phyloP scores from a whole-genome alignment of 2,329 filamentous ascomycete species.

The Helotiales sp. region DNA sequence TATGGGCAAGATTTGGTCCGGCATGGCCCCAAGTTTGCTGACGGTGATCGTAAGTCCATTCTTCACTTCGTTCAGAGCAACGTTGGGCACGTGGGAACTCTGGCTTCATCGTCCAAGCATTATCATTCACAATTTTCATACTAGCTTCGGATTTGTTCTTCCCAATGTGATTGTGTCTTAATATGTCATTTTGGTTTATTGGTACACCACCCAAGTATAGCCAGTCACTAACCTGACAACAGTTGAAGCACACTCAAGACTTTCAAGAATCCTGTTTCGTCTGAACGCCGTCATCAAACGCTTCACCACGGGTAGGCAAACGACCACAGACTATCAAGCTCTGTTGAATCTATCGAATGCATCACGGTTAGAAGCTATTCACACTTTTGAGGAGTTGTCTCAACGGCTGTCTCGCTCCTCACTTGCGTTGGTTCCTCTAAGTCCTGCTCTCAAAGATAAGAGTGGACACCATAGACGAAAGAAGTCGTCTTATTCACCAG shows the following conservation, averaged over 20 bases:
- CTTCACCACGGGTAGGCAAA: conserved; percentile 36
- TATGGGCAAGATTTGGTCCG: conserved; percentile 45
- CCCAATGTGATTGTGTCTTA: background rate
- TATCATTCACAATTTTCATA: no score
- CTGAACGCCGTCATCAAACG: conserved; percentile 43
- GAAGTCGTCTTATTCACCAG: conserved; percentile 10
- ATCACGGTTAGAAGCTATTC: conserved; percentile 49
- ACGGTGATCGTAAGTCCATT: conserved; percentile 47
- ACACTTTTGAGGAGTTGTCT: conserved; percentile 50
- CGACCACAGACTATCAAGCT: conserved; percentile 46
- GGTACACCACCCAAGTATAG: no score
- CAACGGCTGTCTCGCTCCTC: conserved; percentile 33
- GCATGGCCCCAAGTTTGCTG: conserved; percentile 43
- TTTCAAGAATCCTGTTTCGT: conserved; percentile 42
- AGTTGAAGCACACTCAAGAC: conserved; percentile 32
- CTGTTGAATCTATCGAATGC: conserved; percentile 48
- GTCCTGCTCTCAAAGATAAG: conserved; percentile 1
- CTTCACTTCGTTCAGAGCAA: background rate
- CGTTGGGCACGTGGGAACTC: background rate
- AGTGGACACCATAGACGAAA: conserved; percentile 11
- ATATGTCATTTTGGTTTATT: no score
- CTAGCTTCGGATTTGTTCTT: no score
- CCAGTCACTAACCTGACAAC: conserved; percentile 9
- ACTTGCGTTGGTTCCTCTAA: conserved; percentile 8
- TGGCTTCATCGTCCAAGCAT: background rate